Evolutionary conservation across 2,329 filamentous ascomycete species (phyloP).

Genomic region (Fusarium sp.): DNA sequence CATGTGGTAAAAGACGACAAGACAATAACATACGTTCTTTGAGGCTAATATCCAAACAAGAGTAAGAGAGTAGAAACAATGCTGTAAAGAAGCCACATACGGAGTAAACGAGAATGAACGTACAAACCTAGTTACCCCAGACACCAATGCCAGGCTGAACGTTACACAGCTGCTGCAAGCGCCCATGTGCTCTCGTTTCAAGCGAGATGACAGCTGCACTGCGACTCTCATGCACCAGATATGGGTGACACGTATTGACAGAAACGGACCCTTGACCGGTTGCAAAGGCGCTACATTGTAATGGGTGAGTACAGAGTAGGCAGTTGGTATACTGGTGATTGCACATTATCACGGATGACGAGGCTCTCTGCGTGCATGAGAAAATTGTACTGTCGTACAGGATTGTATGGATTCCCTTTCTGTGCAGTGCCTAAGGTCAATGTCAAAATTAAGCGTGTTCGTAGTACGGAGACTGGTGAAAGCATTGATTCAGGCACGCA

Average conservation of each 20-base stretch:
- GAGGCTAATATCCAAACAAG: neutral
- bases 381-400: neutral
- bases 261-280: neutral
- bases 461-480: neutral
- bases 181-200: slow-evolving; percentile 26
- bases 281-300: neutral
- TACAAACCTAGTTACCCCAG: slow-evolving; percentile 21
- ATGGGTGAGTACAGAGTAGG: neutral
- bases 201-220: slow-evolving; percentile 31
- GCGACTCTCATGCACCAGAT: slow-evolving; percentile 9
- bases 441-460: neutral
- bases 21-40: neutral
- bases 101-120: slow-evolving; percentile 3
- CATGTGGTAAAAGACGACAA: neutral
- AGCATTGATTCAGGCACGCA: neutral
- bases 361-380: neutral
- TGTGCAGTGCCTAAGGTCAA: neutral
- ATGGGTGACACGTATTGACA: neutral
- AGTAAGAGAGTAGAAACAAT: neutral
- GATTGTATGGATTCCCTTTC: neutral
- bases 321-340: neutral
- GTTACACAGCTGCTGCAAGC: slow-evolving; percentile 9
- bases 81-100: neutral
- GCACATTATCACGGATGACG: neutral
- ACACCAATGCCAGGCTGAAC: slow-evolving; percentile 5